Evolutionary conservation across 2,329 filamentous ascomycete genomes (phyloP).

Genomic region (Cordyceps cateniannulata): DNA sequence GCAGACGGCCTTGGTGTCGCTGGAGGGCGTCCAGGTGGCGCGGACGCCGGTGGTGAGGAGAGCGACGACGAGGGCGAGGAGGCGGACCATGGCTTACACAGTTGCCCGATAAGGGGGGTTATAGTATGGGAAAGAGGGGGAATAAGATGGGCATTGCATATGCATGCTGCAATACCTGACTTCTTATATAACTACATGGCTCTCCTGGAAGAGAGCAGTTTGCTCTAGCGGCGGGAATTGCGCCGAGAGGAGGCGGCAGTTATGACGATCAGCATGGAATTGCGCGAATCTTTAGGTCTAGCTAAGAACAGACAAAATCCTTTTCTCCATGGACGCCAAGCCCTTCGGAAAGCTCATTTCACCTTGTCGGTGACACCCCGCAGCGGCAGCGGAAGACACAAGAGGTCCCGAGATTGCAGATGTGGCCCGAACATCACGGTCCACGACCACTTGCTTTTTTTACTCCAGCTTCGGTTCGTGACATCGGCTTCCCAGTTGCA

Average conservation of each 20-base stretch:
- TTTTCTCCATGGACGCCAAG: no score
- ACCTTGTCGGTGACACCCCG: background rate
- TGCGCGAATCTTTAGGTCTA: background rate
- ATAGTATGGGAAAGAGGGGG: background rate
- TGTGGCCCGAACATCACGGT: background rate
- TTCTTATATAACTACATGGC: background rate
- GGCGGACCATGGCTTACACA: background rate
- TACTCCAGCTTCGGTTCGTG: no score
- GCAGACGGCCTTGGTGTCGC: constrained; percentile 15
- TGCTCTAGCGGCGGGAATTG: background rate
- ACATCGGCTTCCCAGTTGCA: background rate
- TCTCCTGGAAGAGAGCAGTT: background rate
- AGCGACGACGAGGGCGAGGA: background rate
- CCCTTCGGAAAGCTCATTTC: background rate
- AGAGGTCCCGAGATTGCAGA: background rate
- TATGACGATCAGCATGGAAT: background rate
- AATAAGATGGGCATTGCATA: background rate
- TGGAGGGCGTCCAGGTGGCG: background rate
- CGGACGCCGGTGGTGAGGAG: background rate
- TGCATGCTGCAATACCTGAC: background rate
- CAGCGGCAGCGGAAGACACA: background rate
- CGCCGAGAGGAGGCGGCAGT: background rate
- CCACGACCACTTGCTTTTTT: background rate
- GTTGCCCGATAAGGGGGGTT: background rate
- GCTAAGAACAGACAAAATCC: background rate